Evolutionary conservation across 2,329 filamentous ascomycete genomes (phyloP).

Genomic region (Fusarium mundagurra): DNA sequence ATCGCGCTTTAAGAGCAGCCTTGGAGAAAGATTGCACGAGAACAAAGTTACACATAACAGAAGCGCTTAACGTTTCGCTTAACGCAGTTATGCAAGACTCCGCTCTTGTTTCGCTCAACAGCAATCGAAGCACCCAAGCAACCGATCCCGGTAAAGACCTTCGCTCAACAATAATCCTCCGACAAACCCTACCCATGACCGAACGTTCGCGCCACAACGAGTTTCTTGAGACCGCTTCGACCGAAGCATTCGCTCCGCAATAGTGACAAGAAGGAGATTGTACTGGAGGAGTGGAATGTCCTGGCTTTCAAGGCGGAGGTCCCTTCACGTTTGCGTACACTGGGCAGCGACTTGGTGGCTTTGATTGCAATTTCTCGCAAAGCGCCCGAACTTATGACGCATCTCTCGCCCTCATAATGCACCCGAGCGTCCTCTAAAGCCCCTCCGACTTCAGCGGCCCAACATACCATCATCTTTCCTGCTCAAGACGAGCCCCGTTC

Average conservation of each 20-base stretch:
- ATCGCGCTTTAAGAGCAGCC: not conserved
- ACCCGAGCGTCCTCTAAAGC: not conserved
- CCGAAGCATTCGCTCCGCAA: not conserved
- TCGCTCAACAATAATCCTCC: not conserved
- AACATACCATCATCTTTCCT: not conserved
- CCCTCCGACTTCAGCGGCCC: not conserved
- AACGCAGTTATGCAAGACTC: fast-evolving
- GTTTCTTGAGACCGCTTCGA: not conserved
- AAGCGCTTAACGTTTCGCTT: fast-evolving
- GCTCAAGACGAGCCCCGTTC: not conserved
- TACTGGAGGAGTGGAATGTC: not conserved
- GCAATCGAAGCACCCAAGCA: not conserved
- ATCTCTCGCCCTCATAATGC: not conserved
- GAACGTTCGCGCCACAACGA: not conserved
- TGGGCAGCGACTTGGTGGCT: not conserved
- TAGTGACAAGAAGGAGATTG: not conserved
- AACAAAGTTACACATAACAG: fast-evolving
- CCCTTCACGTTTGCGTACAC: fast-evolving
- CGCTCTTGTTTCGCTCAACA: fast-evolving
- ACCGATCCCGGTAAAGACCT: not conserved
- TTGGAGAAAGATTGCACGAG: not conserved
- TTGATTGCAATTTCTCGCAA: not conserved
- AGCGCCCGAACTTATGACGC: not conserved
- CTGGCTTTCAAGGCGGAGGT: not conserved
- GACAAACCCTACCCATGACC: not conserved